Percentiles rank a stretch among this genome's conserved stretches.
phyloP scores from a whole-genome alignment of 352 stramenopile species.

The Pythium sp. region DNA sequence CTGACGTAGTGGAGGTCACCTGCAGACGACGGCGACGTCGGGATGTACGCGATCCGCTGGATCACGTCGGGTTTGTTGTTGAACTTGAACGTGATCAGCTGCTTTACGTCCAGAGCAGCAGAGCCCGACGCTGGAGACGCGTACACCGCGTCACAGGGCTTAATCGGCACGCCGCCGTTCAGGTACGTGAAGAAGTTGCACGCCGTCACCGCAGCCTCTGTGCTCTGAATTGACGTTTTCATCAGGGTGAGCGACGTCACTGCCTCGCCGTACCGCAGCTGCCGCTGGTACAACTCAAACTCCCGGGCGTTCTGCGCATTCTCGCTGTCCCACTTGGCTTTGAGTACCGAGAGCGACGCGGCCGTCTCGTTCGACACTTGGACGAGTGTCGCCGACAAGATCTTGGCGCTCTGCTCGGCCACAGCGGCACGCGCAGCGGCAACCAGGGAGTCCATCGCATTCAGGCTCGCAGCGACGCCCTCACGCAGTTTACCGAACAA shows the following conservation, averaged over 20 bases:
- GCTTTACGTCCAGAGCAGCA: background rate
- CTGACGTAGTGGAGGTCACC: constrained; percentile 2
- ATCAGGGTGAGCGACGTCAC: background rate
- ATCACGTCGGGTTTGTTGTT: constrained; percentile 5
- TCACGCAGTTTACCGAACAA: background rate
- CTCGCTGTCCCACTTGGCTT: constrained; percentile 1
- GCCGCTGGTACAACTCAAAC: background rate
- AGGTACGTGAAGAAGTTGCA: constrained; percentile 4
- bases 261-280: background rate
- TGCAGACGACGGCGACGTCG: background rate
- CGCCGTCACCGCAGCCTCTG: background rate
- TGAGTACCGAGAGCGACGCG: background rate
- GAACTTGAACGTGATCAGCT: constrained; percentile 4
- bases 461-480: background rate
- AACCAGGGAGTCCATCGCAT: background rate
- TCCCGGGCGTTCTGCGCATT: background rate
- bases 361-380: constrained; percentile 6
- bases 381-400: background rate
- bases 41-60: constrained; percentile 6
- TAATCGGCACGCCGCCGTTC: background rate
- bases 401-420: constrained; percentile 4
- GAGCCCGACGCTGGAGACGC: background rate
- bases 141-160: background rate
- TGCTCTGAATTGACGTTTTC: background rate
- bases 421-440: background rate